Evolutionary conservation across 2,329 filamentous ascomycete genomes (phyloP).

Genomic region (Aurifilum marmelostoma): DNA sequence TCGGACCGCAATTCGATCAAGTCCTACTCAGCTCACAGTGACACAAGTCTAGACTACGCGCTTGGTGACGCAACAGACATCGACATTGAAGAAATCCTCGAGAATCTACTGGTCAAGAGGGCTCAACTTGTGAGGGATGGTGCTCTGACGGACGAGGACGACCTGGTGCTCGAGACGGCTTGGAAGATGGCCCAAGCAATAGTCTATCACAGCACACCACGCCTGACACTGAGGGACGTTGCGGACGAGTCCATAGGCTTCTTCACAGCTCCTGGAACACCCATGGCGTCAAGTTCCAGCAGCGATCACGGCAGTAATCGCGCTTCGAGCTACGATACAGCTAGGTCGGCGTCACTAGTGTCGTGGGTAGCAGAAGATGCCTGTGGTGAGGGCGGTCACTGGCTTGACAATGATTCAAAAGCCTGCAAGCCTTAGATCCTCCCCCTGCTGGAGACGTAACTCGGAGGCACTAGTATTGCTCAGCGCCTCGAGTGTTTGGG

Average conservation of each 20-base stretch:
- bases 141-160: background rate
- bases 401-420: background rate
- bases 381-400: background rate
- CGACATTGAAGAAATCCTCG: background rate
- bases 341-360: background rate
- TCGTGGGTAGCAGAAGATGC: background rate
- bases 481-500: background rate
- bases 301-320: background rate
- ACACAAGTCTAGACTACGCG: background rate
- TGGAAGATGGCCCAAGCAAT: background rate
- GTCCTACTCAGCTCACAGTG: background rate
- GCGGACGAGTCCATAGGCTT: background rate
- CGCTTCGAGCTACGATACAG: background rate
- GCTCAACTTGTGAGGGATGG: background rate
- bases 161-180: background rate
- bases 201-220: background rate
- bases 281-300: background rate
- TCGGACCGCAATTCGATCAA: background rate
- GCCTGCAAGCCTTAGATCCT: too few species aligned
- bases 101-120: background rate
- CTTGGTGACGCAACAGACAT: background rate
- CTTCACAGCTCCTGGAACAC: background rate
- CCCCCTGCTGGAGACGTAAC: too few species aligned
- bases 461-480: background rate
- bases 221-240: background rate